Evolutionary conservation across 495 filamentous ascomycete genomes (phyloP).

Genomic region (Neurospora hispaniola): DNA sequence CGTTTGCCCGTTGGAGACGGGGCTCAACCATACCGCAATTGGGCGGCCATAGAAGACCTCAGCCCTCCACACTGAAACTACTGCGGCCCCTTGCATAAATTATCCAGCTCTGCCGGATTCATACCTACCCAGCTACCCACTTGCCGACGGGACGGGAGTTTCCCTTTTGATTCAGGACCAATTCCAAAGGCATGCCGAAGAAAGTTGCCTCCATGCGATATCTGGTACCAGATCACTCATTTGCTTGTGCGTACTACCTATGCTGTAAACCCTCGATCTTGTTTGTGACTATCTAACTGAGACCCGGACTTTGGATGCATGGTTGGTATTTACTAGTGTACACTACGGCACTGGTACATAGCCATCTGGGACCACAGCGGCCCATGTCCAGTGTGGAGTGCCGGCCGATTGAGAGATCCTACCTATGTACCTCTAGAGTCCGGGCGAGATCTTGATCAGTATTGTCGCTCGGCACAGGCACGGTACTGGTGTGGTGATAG

Average conservation of each 20-base stretch:
- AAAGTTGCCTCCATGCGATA: not conserved
- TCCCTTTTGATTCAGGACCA: not conserved
- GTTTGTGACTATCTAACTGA: not conserved
- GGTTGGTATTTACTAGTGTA: not conserved
- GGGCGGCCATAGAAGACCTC: not conserved
- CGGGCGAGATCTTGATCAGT: not conserved
- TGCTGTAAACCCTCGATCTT: not conserved
- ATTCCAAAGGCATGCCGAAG: not conserved
- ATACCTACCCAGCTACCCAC: not conserved
- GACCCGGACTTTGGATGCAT: not conserved
- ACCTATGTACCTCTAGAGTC: not conserved
- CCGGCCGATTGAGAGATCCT: not conserved
- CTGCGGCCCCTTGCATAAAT: slow-evolving; percentile 3
- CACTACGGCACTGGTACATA: not conserved
- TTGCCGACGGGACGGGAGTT: not conserved
- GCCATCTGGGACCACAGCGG: not conserved
- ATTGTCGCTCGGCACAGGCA: not conserved
- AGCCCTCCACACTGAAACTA: not conserved
- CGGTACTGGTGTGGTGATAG: not conserved
- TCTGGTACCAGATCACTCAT: not conserved
- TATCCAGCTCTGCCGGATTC: not conserved
- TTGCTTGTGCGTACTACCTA: not conserved
- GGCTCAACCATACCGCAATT: not conserved
- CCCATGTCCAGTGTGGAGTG: not conserved
- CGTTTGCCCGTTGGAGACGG: not conserved